Percentiles rank a stretch among this genome's conserved stretches.
Conservation (phyloP, 169 alveolate species). For the Theileria parva region DNA sequence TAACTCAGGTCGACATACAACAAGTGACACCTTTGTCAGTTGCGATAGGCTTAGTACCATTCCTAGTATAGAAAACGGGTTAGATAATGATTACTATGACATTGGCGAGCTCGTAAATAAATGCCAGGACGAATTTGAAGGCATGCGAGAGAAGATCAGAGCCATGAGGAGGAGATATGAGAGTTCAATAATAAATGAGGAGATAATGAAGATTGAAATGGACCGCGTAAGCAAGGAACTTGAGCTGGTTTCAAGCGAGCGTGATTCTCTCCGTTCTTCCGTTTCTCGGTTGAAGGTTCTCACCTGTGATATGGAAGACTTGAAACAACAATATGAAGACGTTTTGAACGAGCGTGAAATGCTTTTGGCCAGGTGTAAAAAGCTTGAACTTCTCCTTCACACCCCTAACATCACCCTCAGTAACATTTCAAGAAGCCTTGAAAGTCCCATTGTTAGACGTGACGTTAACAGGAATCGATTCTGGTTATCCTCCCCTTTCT, state of each 20-base stretch:
- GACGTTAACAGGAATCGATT: neutral
- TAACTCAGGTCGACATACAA: neutral
- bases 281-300: conserved; percentile 21
- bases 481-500: conserved; percentile 29
- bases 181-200: conserved; percentile 13
- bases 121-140: conserved; percentile 35
- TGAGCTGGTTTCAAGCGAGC: conserved; percentile 32
- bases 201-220: neutral
- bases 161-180: conserved; percentile 27
- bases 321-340: conserved; percentile 34
- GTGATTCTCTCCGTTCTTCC: conserved; percentile 21
- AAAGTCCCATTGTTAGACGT: neutral
- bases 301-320: conserved; percentile 33
- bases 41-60: no score
- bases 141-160: conserved; percentile 25
- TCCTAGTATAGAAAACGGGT: neutral
- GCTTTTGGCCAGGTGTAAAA: conserved; percentile 40
- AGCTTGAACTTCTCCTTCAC: conserved; percentile 30
- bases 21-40: neutral
- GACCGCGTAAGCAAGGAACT: conserved; percentile 8
- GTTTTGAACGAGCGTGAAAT: conserved; percentile 35
- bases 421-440: conserved; percentile 15
- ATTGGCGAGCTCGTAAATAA: conserved; percentile 38
- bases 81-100: conserved; percentile 19
- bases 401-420: neutral